Conservation (phyloP, 1,284 basidiomycete species). For the Leccinum olivaceoglutinosum region DNA sequence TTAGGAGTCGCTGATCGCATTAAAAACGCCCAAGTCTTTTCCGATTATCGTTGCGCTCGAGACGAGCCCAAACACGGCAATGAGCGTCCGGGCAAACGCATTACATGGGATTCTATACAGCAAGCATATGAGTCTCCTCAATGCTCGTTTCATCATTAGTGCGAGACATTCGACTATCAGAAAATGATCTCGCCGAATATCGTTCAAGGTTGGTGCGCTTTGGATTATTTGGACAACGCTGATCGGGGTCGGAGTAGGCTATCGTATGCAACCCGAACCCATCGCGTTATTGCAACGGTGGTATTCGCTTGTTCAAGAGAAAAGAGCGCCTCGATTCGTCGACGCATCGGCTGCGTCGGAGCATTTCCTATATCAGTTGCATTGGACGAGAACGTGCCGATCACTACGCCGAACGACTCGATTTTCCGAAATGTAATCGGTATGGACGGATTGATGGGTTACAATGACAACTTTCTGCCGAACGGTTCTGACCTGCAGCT, state of each 20-base stretch:
- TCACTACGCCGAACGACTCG: constrained; percentile 15
- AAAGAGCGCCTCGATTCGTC: constrained; percentile 57
- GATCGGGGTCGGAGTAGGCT: constrained; percentile 41
- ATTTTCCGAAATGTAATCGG: constrained; percentile 6
- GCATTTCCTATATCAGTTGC: constrained; percentile 18
- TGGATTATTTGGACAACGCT: neutral
- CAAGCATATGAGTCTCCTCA: constrained; percentile 88
- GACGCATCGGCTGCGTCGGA: constrained; percentile 16
- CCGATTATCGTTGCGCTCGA: constrained; percentile 92
- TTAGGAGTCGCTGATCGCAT: neutral
- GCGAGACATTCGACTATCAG: constrained; percentile 85
- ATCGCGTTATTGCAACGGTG: constrained; percentile 80
- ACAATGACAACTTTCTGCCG: constrained; percentile 15
- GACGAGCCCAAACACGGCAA: constrained; percentile 60
- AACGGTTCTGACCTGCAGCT: constrained; percentile 1
- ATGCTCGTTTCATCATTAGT: constrained; percentile 77
- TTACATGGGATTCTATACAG: constrained; percentile 80
- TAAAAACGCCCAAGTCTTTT: constrained; percentile 58
- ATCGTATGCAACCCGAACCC: constrained; percentile 53
- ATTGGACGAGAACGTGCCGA: constrained; percentile 20
- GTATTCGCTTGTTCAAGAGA: constrained; percentile 89
- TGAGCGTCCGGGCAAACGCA: constrained; percentile 74
- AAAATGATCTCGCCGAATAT: constrained; percentile 43
- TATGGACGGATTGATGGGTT: constrained; percentile 15
- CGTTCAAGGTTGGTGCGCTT: constrained; percentile 41